Conservation (phyloP, 1,139 yeast genomes). For the Hemisphaericaspora xylofermentans region DNA sequence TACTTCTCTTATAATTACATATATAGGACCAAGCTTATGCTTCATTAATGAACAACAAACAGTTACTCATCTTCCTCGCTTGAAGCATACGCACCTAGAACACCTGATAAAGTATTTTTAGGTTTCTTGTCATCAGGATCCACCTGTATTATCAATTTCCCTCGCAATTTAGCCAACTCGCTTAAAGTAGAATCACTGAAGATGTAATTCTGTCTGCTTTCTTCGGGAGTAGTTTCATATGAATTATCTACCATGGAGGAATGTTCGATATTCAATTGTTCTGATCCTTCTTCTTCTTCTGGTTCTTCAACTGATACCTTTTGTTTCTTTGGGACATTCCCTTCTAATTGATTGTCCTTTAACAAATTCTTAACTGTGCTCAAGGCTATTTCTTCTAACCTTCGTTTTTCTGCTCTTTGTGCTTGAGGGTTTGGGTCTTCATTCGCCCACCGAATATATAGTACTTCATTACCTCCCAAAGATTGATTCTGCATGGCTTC, state of each 20-base stretch:
- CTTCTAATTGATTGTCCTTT: constrained; percentile 11
- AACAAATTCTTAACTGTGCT: constrained; percentile 34
- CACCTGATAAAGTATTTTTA: constrained; percentile 9
- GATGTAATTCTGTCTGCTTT: constrained; percentile 3
- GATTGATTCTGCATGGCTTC: constrained; percentile 90
- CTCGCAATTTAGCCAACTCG: constrained; percentile 10
- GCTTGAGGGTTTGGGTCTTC: constrained; percentile 83
- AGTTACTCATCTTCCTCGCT: constrained; percentile 27
- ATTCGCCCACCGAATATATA: constrained; percentile 84
- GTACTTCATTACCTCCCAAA: constrained; percentile 57
- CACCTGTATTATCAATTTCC: constrained; percentile 7
- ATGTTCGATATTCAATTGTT: constrained; percentile 11
- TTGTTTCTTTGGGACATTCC: background rate
- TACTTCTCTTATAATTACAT: too few relatives aligned
- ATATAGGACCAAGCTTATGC: too few relatives aligned
- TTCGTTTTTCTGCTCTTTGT: constrained; percentile 47
- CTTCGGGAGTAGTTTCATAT: background rate
- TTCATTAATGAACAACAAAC: too few relatives aligned
- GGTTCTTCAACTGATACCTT: constrained; percentile 14
- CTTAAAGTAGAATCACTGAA: constrained; percentile 11
- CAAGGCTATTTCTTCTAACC: constrained; percentile 35
- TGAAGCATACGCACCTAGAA: constrained; percentile 19
- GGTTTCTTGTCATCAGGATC: constrained; percentile 9
- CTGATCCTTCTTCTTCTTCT: constrained; percentile 13
- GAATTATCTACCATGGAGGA: background rate